These are phyloP conservation scores for Endogone sp. DNA, from an alignment of 192 early-diverging fungal genomes.

Conservation along the genomic window DNA sequence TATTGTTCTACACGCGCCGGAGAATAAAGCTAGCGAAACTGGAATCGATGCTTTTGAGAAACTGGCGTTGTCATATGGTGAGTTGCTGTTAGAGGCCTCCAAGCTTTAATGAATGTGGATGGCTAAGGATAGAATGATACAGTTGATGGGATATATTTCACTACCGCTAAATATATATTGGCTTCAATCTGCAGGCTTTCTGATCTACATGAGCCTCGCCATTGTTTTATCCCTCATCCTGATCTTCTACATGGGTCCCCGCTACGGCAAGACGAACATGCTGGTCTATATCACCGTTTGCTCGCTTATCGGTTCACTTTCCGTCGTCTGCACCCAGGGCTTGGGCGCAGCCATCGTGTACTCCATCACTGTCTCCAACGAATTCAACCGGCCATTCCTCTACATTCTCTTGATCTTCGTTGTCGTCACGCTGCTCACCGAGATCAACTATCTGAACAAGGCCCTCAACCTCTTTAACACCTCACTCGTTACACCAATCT, in stretches of 20 bases:
- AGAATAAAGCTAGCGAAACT: slow-evolving; percentile 68
- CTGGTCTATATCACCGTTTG: slow-evolving; percentile 89
- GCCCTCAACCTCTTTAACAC: slow-evolving; percentile 90
- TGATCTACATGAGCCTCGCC: slow-evolving; percentile 68
- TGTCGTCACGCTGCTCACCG: slow-evolving; percentile 73
- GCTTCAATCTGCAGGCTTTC: slow-evolving; percentile 41
- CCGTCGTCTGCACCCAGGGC: slow-evolving; percentile 85
- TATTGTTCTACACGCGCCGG: slow-evolving; percentile 82
- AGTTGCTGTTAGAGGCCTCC: no score
- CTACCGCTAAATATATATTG: background rate
- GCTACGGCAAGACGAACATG: slow-evolving; percentile 75
- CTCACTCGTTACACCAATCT: slow-evolving; percentile 82
- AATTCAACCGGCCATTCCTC: slow-evolving; percentile 78
- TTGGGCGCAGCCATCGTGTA: slow-evolving; percentile 84
- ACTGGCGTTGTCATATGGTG: slow-evolving; percentile 18
- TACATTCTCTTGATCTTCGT: slow-evolving; percentile 79
- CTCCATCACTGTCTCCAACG: slow-evolving; percentile 79
- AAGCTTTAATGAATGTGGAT: no score
- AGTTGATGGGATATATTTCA: background rate
- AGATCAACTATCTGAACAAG: slow-evolving; percentile 98
- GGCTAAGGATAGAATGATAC: background rate
- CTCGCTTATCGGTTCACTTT: slow-evolving; percentile 86
- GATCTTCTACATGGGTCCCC: slow-evolving; percentile 72
- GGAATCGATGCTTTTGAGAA: slow-evolving; percentile 72
- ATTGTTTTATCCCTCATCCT: slow-evolving; percentile 57